These are phyloP conservation scores for Pichia exigua DNA, from an alignment of 805 yeast genomes.

Conservation along the genomic window DNA sequence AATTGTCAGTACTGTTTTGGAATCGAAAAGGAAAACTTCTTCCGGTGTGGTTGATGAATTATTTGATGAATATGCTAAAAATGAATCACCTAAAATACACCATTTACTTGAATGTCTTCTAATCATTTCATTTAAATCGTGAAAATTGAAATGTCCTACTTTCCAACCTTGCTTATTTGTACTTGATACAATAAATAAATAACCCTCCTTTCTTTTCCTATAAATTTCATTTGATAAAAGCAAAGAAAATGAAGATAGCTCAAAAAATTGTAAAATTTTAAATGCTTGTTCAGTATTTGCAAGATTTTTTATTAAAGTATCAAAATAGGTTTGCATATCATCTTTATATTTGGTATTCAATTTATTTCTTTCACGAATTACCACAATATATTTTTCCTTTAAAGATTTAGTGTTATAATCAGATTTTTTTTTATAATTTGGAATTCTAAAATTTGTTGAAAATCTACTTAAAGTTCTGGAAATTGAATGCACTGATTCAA, in stretches of 20 bases:
- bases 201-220: conserved; percentile 85
- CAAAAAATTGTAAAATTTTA: conserved; percentile 77
- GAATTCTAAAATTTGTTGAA: neutral
- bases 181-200: conserved; percentile 67
- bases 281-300: conserved; percentile 76
- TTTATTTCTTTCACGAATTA: conserved; percentile 3
- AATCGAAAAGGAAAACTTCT: conserved; percentile 88
- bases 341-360: conserved; percentile 30
- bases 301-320: conserved; percentile 48
- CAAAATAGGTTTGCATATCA: conserved; percentile 60
- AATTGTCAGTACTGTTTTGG: conserved; percentile 47
- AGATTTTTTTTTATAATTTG: neutral
- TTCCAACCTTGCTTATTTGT: conserved; percentile 94
- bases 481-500: conserved; percentile 1
- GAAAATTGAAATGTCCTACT: conserved; percentile 76
- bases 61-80: conserved; percentile 77
- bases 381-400: conserved; percentile 4
- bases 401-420: neutral
- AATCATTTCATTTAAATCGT: conserved; percentile 80
- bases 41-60: conserved; percentile 80
- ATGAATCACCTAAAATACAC: conserved; percentile 81
- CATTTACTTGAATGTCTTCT: conserved; percentile 87
- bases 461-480: neutral
- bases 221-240: conserved; percentile 75
- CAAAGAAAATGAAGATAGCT: conserved; percentile 81